Evolutionary conservation across 2,329 filamentous ascomycete species (phyloP), one percentile per base, ranked within the genome.

Genomic region (Diaporthe vexans): DNA sequence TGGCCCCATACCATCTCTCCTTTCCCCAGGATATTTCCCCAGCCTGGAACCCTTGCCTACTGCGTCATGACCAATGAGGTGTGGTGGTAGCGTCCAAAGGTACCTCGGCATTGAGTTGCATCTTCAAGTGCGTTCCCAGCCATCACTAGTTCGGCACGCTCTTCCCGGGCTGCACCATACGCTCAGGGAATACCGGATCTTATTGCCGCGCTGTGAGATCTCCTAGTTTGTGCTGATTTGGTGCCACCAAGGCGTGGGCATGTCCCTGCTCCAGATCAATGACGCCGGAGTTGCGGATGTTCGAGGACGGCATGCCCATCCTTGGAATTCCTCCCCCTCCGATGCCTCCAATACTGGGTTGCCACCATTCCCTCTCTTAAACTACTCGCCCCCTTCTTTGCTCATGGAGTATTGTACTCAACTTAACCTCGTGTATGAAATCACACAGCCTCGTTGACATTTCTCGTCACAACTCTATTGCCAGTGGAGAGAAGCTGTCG

Each of bases 21-120:
- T 24, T 54, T 69, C 72, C 69, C 69, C 54, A 57, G 54, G 68
- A 52, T 59, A 52, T 63, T 56, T 65, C 54, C 72, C 72, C 61
- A 57, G 35, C 43, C n/a, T 43, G 37, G 26, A n/a, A 13, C 19
- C 29, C 40, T 19, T 46, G 43, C 17, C 21, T 29, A 13, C 40
- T 29, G 54, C 40, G n/a, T 43, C 33, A 61, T 9, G 70, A 26
- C 57, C 33, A 61, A 59, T 72, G 59, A 11, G 15, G 4, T 54
- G 46, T 43, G 17, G 29, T n/a, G 19, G 33, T 63, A 46, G 57
- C 46, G 70, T 72, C 43, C 26, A 72, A 72, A 6, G 46, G 70
- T 24, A 52, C 35, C 48, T 72, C 70, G 70, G 70, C 56, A 63
- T 43, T 72, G 43, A 35, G 61, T 37, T 37, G 29, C 43, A 13